Evolutionary conservation across 2,329 filamentous ascomycete species (phyloP).

Genomic region (Diaporthe caulivora): DNA sequence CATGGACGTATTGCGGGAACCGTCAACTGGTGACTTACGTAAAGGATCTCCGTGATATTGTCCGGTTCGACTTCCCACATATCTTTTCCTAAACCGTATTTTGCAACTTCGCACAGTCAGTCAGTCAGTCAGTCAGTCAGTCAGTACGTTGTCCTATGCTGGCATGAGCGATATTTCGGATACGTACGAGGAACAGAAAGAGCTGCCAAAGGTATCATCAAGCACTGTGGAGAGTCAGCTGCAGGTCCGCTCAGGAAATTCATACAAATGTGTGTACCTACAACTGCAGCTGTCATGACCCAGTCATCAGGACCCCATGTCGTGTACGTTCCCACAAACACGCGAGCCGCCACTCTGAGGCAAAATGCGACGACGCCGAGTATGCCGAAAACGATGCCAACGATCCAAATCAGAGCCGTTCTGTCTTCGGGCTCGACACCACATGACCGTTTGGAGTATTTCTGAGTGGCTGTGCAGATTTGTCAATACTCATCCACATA

Average conservation of each 20-base stretch:
- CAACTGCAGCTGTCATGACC: slow-evolving; percentile 46
- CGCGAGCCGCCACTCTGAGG: slow-evolving; percentile 47
- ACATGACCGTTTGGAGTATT: slow-evolving; percentile 46
- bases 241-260: background rate
- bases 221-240: background rate
- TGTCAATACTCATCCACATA: background rate
- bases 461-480: slow-evolving; percentile 44
- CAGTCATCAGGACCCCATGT: slow-evolving; percentile 49
- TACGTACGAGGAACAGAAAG: slow-evolving; percentile 47
- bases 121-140: no score
- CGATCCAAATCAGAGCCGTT: slow-evolving; percentile 43
- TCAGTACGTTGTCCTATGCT: background rate
- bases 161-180: background rate
- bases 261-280: slow-evolving; percentile 34
- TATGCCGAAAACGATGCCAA: slow-evolving; percentile 45
- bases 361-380: slow-evolving; percentile 48
- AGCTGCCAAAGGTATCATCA: slow-evolving; percentile 44
- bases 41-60: slow-evolving; percentile 56
- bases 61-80: slow-evolving; percentile 58
- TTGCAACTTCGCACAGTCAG: slow-evolving; percentile 48
- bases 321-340: slow-evolving; percentile 43
- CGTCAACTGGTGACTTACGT: slow-evolving; percentile 46
- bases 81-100: slow-evolving; percentile 56
- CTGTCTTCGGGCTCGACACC: slow-evolving; percentile 46
- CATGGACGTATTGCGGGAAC: no score